phyloP scores from a whole-genome alignment of 2,329 filamentous ascomycete species.

The Chaetomiaceae sp. region DNA sequence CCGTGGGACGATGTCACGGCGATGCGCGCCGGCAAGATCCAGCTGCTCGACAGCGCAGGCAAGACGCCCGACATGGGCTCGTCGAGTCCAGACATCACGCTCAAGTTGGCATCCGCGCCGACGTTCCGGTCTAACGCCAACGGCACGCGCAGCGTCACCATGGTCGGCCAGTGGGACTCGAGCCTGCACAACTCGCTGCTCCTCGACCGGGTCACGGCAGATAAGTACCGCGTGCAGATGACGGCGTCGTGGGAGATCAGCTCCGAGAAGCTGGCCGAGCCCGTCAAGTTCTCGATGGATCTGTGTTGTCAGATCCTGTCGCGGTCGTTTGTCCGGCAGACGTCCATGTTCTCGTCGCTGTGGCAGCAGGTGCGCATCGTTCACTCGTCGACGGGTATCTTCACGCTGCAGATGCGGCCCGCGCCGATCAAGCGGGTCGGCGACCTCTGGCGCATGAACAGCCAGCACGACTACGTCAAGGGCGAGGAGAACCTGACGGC shows the following conservation, averaged over 20 bases:
- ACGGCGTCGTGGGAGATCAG: constrained; percentile 80
- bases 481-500: constrained; percentile 81
- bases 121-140: constrained; percentile 81
- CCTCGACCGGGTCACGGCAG: constrained; percentile 88
- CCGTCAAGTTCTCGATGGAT: constrained; percentile 81
- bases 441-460: constrained; percentile 95
- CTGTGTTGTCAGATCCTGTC: constrained; percentile 79
- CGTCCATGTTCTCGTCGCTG: constrained; percentile 79
- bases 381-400: constrained; percentile 80
- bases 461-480: constrained; percentile 90
- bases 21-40: constrained; percentile 74
- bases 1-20: constrained; percentile 81
- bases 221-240: constrained; percentile 88
- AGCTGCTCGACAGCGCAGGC: constrained; percentile 77
- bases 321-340: constrained; percentile 76
- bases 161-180: constrained; percentile 95
- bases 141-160: constrained; percentile 78
- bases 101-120: constrained; percentile 75
- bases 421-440: constrained; percentile 86
- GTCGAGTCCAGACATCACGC: constrained; percentile 65
- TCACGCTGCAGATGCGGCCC: constrained; percentile 79
- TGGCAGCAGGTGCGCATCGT: constrained; percentile 84
- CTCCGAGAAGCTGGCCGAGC: constrained; percentile 77
- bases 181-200: constrained; percentile 87
- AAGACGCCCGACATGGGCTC: constrained; percentile 76